phyloP scores from a whole-genome alignment of 1,139 yeast genomes.

The Hyphopichia wangnamkhiaoensis region DNA sequence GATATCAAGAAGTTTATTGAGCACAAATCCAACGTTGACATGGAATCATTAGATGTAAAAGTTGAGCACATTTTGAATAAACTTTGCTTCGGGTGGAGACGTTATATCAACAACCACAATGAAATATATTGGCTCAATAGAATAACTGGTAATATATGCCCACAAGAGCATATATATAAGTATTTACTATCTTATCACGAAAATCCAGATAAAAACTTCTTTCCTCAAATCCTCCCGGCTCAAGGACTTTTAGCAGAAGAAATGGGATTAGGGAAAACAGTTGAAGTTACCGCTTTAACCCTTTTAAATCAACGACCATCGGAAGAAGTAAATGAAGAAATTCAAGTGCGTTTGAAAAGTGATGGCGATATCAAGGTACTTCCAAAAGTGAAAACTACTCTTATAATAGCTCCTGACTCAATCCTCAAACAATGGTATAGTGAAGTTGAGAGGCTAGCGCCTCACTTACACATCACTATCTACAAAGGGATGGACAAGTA shows the following conservation, averaged over 20 bases:
- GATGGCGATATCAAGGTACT: slow-evolving; percentile 45
- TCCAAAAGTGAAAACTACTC: slow-evolving; percentile 62
- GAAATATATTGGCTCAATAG: slow-evolving; percentile 46
- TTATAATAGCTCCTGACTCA: slow-evolving; percentile 83
- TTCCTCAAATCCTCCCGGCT: slow-evolving; percentile 40
- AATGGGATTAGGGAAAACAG: slow-evolving; percentile 96
- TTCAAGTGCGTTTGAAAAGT: slow-evolving; percentile 34
- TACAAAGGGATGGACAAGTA: slow-evolving; percentile 63
- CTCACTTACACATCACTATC: slow-evolving; percentile 54
- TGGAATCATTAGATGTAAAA: slow-evolving; percentile 11
- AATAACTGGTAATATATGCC: slow-evolving; percentile 49
- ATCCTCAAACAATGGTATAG: slow-evolving; percentile 82
- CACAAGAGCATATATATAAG: slow-evolving; percentile 27
- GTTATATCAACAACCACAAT: slow-evolving; percentile 15
- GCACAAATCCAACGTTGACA: slow-evolving; percentile 8
- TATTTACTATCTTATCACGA: slow-evolving; percentile 25
- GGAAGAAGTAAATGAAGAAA: slow-evolving; percentile 43
- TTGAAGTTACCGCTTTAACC: slow-evolving; percentile 72
- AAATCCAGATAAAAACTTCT: slow-evolving; percentile 11
- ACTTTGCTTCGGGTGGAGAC: slow-evolving; percentile 56
- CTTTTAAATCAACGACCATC: slow-evolving; percentile 56
- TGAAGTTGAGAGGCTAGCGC: slow-evolving; percentile 64
- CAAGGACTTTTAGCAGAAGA: slow-evolving; percentile 83
- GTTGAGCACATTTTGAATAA: slow-evolving; percentile 30
- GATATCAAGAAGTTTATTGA: background rate